phyloP scores from a whole-genome alignment of 2,329 filamentous ascomycete genomes.

The Pseudocercospora fuligena region DNA sequence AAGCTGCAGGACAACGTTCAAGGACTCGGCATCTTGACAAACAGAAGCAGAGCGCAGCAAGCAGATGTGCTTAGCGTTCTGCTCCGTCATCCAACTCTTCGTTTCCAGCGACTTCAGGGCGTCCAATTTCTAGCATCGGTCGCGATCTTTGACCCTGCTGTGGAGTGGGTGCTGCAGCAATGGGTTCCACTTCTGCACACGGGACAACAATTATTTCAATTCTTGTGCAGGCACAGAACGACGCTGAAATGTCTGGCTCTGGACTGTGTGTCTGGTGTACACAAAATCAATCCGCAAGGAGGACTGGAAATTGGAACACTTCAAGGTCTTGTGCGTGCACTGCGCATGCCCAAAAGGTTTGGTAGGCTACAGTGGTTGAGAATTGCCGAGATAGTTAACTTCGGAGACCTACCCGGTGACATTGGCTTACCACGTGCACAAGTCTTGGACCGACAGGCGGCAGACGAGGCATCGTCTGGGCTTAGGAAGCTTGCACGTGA shows the following conservation, averaged over 20 bases:
- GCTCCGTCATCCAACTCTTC: neutral
- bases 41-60: neutral
- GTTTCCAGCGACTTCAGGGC: neutral
- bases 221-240: neutral
- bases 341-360: neutral
- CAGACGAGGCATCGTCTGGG: neutral
- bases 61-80: neutral
- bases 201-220: neutral
- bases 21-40: neutral
- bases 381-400: neutral
- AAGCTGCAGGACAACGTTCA: neutral
- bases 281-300: neutral
- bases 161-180: neutral
- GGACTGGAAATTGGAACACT: neutral
- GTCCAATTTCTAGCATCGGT: neutral
- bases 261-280: neutral
- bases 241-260: neutral
- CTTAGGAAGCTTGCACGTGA: neutral
- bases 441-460: neutral
- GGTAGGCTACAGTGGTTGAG: neutral
- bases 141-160: neutral
- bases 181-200: neutral
- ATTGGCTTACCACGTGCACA: neutral
- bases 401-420: neutral
- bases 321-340: neutral